A percentile compares a stretch with the other conserved stretches of the same genome.
Conservation (phyloP, 2,329 filamentous ascomycete genomes). For the Aspergillus alliaceus region DNA sequence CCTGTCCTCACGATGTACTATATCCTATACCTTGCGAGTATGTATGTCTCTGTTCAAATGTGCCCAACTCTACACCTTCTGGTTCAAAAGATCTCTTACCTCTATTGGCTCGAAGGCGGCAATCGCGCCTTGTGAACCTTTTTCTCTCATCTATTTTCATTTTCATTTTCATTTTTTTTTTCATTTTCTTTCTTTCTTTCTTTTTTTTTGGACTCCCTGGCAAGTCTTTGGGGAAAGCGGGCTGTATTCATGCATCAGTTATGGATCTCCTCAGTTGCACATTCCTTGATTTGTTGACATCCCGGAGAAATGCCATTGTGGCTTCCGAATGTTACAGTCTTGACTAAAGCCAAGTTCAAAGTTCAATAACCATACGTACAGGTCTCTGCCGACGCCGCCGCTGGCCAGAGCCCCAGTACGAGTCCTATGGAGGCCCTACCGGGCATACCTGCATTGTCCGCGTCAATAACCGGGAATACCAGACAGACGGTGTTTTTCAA, state of each 20-base stretch:
- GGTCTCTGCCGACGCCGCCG: constrained; percentile 92
- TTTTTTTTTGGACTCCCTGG: neutral
- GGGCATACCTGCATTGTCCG: constrained; percentile 89
- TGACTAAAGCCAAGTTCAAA: neutral
- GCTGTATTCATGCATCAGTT: neutral
- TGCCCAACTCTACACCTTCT: constrained; percentile 2
- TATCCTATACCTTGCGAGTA: constrained; percentile 71
- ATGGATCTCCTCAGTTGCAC: constrained; percentile 7
- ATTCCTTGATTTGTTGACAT: constrained; percentile 8
- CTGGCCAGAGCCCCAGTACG: constrained; percentile 89
- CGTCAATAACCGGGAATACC: constrained; percentile 95
- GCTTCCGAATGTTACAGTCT: neutral
- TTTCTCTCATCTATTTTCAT: too few species aligned
- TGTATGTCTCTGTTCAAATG: constrained; percentile 45
- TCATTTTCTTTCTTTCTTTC: neutral
- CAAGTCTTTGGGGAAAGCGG: neutral
- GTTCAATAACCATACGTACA: constrained; percentile 50
- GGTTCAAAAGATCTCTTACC: constrained; percentile 3
- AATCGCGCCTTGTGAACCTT: neutral
- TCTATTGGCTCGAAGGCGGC: neutral
- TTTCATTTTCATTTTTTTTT: neutral
- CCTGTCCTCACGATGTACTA: constrained; percentile 43
- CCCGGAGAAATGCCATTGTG: constrained; percentile 4
- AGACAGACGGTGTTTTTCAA: constrained; percentile 82
- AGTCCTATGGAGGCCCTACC: constrained; percentile 70